Percentiles rank a stretch among this genome's conserved stretches.
Evolutionary conservation across 2,329 filamentous ascomycete species (phyloP).

Genomic region (Parasarocladium wereldwijsianum): DNA sequence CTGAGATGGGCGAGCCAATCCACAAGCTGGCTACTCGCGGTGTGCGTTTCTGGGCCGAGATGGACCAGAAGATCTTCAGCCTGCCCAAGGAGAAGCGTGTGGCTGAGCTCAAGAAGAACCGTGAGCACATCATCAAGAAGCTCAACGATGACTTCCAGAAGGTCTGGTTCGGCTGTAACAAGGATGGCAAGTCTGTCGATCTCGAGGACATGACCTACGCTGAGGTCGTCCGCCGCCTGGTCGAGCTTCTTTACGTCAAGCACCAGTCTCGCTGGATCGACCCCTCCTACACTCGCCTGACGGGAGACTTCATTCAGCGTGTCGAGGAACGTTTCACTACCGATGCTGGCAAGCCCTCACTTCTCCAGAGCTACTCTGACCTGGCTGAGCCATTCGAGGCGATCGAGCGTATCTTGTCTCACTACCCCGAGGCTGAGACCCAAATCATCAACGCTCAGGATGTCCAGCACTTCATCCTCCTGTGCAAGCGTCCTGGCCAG

Average conservation of each 20-base stretch:
- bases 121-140: conserved; percentile 86
- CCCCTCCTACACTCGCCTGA: conserved; percentile 64
- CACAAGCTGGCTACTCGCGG: conserved; percentile 96
- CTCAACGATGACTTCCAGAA: conserved; percentile 95
- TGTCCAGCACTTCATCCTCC: conserved; percentile 87
- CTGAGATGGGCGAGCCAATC: conserved; percentile 98
- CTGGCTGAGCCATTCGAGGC: conserved; percentile 68
- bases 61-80: conserved; percentile 97
- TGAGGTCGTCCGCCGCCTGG: conserved; percentile 74
- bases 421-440: conserved; percentile 73
- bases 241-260: conserved; percentile 82
- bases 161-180: conserved; percentile 88
- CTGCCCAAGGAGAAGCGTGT: conserved; percentile 90
- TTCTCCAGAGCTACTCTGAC: conserved; percentile 82
- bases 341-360: conserved; percentile 54
- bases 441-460: conserved; percentile 98
- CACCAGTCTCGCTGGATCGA: conserved; percentile 90
- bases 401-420: conserved; percentile 62
- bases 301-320: conserved; percentile 90
- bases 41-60: conserved; percentile 94
- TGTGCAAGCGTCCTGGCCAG: conserved; percentile 83
- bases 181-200: conserved; percentile 65
- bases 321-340: conserved; percentile 90
- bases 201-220: conserved; percentile 93
- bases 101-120: conserved; percentile 73